Evolutionary conservation across 805 yeast species (phyloP), one percentile per base, ranked within the genome.

Genomic region (Candida ortonii): DNA sequence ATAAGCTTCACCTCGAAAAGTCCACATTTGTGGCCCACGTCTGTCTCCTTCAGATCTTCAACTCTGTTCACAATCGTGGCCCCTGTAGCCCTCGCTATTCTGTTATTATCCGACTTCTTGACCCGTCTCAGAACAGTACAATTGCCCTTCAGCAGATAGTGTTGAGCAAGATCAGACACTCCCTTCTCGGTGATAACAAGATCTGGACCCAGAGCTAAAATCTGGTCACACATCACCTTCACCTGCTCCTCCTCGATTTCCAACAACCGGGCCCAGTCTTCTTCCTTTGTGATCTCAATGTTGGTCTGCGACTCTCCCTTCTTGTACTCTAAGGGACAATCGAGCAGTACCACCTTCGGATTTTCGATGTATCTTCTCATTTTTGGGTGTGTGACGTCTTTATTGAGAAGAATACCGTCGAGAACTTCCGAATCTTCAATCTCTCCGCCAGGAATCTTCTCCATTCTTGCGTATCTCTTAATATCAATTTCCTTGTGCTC

Each of bases 271-370:
- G 81, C 82, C 97, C 97, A 93, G 66, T 93, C 98, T 44, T 80
- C 84, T 63, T 90, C 97, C 54, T 87, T 87, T 27, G 96, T 83
- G 62, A 93, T 89, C 68, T 93, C 99, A 49, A 93, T 86, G 64
- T 93, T 90, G 34, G 97, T 93, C 64, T 93, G 98, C 3, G 97
- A 88, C 67, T 93, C 99, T 47, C 98, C 99, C 73, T 93, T 93
- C 69, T 93, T 93, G 68, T 93, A 93, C 66, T 93, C 99, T 52
- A 93, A 71, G 9, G 99, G 97, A 64, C 97, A 89, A 65, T 93
- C 99, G 50, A 93, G 72, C 48, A 93, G 71, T 13, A 93, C 75
- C 36, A 93, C 77, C 46, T 90, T 76, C 32, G 99, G 99, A 54
- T 87, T 84, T 59, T 82, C 84, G 49, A 93, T 84, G 51, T 69